Percentiles rank a stretch among this genome's conserved stretches.
Evolutionary conservation across 1,139 yeast genomes (phyloP).

Genomic region (Zhuliangozyma parablackwelliae): DNA sequence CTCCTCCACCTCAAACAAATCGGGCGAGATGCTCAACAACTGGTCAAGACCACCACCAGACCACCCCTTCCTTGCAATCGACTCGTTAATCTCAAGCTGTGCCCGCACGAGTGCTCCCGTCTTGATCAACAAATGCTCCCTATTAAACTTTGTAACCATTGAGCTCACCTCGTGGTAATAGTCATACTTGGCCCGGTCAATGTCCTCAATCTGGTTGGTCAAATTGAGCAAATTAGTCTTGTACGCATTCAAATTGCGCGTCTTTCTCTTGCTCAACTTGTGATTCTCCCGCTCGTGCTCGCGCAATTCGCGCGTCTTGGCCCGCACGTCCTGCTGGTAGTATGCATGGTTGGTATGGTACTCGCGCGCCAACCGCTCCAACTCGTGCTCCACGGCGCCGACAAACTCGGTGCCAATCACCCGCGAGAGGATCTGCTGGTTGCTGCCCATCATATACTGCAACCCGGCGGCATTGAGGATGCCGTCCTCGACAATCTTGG

Average conservation of each 20-base stretch:
- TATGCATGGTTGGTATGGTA: slow-evolving; percentile 42
- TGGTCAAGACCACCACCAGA: slow-evolving; percentile 81
- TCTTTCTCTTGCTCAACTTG: slow-evolving; percentile 50
- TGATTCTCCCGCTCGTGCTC: slow-evolving; percentile 54
- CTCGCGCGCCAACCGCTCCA: slow-evolving; percentile 36
- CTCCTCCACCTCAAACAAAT: slow-evolving; percentile 36
- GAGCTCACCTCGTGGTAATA: slow-evolving; percentile 65
- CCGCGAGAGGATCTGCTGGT: slow-evolving; percentile 65
- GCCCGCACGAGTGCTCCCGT: slow-evolving; percentile 70
- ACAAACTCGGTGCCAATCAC: slow-evolving; percentile 51
- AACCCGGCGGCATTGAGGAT: slow-evolving; percentile 72
- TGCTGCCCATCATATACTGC: slow-evolving; percentile 73
- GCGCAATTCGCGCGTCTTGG: slow-evolving; percentile 47
- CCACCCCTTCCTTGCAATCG: slow-evolving; percentile 82
- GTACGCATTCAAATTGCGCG: slow-evolving; percentile 59
- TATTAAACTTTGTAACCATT: slow-evolving; percentile 38
- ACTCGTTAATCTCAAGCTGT: slow-evolving; percentile 76
- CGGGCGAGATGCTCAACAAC: slow-evolving; percentile 51
- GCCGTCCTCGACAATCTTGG: slow-evolving; percentile 61
- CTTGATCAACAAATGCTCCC: slow-evolving; percentile 46
- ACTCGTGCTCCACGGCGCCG: slow-evolving; percentile 46
- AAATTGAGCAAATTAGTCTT: slow-evolving; percentile 61
- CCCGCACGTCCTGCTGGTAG: slow-evolving; percentile 52
- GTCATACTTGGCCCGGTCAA: slow-evolving; percentile 70
- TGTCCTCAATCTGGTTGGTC: slow-evolving; percentile 72